Conservation (phyloP, 495 filamentous ascomycete species). For the Pseudoneurospora amorphoporcata region DNA sequence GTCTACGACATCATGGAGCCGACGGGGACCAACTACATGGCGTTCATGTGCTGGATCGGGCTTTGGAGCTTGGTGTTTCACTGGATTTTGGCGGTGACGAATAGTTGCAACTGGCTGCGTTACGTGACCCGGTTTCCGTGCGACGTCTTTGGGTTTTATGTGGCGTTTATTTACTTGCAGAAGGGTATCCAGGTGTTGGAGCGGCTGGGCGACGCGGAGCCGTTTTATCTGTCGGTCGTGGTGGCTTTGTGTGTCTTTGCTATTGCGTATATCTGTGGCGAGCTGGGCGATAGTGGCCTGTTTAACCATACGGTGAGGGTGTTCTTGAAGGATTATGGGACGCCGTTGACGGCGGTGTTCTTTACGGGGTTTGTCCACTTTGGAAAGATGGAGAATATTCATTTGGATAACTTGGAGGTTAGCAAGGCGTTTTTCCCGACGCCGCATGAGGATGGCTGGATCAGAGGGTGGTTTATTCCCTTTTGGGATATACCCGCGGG, state of each 20-base stretch:
- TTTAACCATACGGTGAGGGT: conserved; percentile 64
- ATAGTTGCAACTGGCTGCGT: conserved; percentile 67
- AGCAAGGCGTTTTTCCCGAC: conserved; percentile 78
- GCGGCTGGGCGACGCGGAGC: conserved; percentile 38
- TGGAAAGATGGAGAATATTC: conserved; percentile 60
- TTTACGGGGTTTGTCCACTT: conserved; percentile 84
- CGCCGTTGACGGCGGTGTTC: conserved; percentile 72
- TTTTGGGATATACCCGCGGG: conserved; percentile 76
- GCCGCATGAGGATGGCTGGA: conserved; percentile 55
- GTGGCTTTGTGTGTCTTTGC: conserved; percentile 65
- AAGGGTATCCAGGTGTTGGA: conserved; percentile 75
- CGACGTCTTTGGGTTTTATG: conserved; percentile 84
- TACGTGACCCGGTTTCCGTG: conserved; percentile 81
- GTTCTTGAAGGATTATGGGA: conserved; percentile 78
- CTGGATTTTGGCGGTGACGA: conserved; percentile 67
- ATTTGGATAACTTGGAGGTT: conserved; percentile 56
- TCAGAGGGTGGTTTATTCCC: conserved; percentile 42
- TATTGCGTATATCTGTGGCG: conserved; percentile 58
- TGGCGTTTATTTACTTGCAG: conserved; percentile 77
- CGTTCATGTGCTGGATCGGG: conserved; percentile 81
- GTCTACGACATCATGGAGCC: conserved; percentile 73
- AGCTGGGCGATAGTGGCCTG: conserved; percentile 56
- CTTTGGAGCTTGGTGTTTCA: conserved; percentile 79
- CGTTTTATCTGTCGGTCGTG: conserved; percentile 66
- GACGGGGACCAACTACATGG: conserved; percentile 58